Evolutionary conservation across 2,329 filamentous ascomycete species (phyloP).

Genomic region (Trichoderma cornu-damae): DNA sequence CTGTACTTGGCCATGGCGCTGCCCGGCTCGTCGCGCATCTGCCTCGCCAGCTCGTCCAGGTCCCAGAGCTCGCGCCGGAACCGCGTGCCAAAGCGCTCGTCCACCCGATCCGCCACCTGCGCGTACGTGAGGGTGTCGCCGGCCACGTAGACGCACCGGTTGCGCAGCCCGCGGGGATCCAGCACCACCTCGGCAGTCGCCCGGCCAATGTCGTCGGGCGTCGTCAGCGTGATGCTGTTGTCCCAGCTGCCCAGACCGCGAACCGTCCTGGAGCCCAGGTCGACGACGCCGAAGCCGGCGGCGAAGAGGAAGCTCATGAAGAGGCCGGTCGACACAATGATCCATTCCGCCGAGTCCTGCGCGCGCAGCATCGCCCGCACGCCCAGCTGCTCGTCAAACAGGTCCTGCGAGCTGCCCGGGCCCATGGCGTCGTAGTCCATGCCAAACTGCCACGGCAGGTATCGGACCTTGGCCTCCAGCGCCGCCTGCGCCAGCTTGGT

Average conservation of each 20-base stretch:
- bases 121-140: constrained; percentile 59
- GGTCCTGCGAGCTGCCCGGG: constrained; percentile 51
- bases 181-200: constrained; percentile 54
- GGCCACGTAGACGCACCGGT: constrained; percentile 51
- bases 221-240: constrained; percentile 57
- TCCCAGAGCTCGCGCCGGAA: constrained; percentile 50
- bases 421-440: constrained; percentile 65
- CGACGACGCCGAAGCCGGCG: constrained; percentile 57
- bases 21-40: constrained; percentile 43
- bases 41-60: constrained; percentile 38
- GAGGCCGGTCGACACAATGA: constrained; percentile 62
- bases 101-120: constrained; percentile 49
- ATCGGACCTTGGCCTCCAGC: constrained; percentile 46
- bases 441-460: constrained; percentile 69
- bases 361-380: constrained; percentile 49
- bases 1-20: constrained; percentile 53
- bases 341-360: constrained; percentile 46
- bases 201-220: constrained; percentile 57
- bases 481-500: constrained; percentile 53
- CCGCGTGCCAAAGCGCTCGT: constrained; percentile 33
- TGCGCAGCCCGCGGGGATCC: constrained; percentile 31
- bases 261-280: constrained; percentile 39
- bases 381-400: constrained; percentile 64
- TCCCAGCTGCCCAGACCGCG: constrained; percentile 58
- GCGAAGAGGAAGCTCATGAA: constrained; percentile 68